phyloP scores from a whole-genome alignment of 108 stramenopile species.

The Cyclotella sp. region DNA sequence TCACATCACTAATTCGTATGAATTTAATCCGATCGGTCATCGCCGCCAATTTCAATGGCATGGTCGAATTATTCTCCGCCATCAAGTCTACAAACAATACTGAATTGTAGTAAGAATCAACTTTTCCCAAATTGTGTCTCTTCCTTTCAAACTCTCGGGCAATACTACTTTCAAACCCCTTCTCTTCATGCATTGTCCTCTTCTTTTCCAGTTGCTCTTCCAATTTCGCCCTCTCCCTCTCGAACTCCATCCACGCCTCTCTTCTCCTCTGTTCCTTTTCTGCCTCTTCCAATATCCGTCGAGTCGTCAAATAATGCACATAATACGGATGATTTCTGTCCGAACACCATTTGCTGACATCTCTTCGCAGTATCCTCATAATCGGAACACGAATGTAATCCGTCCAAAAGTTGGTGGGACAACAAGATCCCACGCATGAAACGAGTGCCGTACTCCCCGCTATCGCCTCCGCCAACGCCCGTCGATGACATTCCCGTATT shows the following conservation, averaged over 20 bases:
- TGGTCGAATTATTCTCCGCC: background rate
- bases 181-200: conserved; percentile 35
- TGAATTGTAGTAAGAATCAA: background rate
- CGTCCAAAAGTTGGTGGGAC: conserved; percentile 68
- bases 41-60: conserved; percentile 17
- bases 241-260: conserved; percentile 43
- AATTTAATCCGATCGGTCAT: conserved; percentile 62
- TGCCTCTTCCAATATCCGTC: conserved; percentile 65
- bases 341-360: conserved; percentile 70
- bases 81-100: conserved; percentile 1
- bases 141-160: conserved; percentile 36
- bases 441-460: conserved; percentile 65
- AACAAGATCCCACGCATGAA: conserved; percentile 65
- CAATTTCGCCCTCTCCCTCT: conserved; percentile 19
- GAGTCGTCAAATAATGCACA: conserved; percentile 63
- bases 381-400: conserved; percentile 65
- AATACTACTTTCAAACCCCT: conserved; percentile 28
- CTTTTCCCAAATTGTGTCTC: background rate
- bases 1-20: conserved; percentile 72
- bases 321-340: conserved; percentile 76
- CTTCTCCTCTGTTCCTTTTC: conserved; percentile 70
- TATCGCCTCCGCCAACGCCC: conserved; percentile 63
- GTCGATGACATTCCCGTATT: background rate
- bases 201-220: conserved; percentile 25
- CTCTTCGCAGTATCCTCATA: conserved; percentile 51